These are phyloP conservation scores for Leptomonas pyrrhocoris DNA, from an alignment of 208 protist genomes.

Conservation along the genomic window DNA sequence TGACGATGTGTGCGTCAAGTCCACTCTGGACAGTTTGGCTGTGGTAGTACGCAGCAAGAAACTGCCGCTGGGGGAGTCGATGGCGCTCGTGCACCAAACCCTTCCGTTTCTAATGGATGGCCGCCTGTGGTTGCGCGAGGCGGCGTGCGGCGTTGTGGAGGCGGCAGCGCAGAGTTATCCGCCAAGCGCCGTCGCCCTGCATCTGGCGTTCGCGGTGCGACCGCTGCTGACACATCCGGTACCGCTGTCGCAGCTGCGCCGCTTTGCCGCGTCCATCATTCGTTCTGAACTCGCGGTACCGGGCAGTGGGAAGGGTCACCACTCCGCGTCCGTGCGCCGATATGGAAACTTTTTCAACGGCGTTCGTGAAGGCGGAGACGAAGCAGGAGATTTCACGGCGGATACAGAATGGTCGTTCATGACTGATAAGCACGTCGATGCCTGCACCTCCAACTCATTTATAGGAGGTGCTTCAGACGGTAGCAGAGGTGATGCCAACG, in stretches of 20 bases:
- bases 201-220: constrained; percentile 52
- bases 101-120: constrained; percentile 52
- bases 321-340: not conserved
- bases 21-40: constrained; percentile 53
- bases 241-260: constrained; percentile 35
- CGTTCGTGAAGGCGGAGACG: not conserved
- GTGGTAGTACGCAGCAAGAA: constrained; percentile 37
- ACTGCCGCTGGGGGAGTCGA: constrained; percentile 38
- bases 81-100: constrained; percentile 63
- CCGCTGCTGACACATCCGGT: constrained; percentile 39
- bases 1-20: constrained; percentile 34
- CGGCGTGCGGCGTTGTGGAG: constrained; percentile 58
- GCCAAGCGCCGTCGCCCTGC: constrained; percentile 45
- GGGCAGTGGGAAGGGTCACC: not conserved
- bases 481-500: not conserved
- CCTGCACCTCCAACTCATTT: not conserved
- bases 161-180: constrained; percentile 50
- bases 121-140: constrained; percentile 49
- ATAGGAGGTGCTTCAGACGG: not conserved
- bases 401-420: not conserved
- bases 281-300: constrained; percentile 19
- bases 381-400: not conserved
- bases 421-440: not conserved
- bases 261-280: constrained; percentile 32
- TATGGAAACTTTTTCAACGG: not conserved